A percentile compares a stretch with the other conserved stretches of the same genome.
phyloP scores from a whole-genome alignment of 495 filamentous ascomycete genomes.

The Daldinia grandis region DNA sequence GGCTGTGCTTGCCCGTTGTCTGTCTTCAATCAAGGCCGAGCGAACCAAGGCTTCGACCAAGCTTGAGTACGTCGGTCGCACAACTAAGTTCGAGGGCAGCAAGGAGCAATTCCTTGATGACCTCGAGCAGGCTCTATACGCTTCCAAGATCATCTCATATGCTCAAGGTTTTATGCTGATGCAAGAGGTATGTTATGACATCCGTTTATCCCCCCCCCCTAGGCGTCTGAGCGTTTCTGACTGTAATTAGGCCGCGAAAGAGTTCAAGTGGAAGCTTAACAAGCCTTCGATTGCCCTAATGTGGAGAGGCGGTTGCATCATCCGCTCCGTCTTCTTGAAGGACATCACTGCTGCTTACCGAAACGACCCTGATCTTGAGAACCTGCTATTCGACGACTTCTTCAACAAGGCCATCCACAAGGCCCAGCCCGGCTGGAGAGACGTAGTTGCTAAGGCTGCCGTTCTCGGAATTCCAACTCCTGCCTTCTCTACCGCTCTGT shows the following conservation, averaged over 20 bases:
- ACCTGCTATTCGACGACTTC: constrained; percentile 97
- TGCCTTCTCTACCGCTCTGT: constrained; percentile 93
- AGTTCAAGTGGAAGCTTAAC: constrained; percentile 98
- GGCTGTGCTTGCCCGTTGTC: constrained; percentile 92
- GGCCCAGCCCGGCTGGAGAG: constrained; percentile 94
- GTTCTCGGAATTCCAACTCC: constrained; percentile 94
- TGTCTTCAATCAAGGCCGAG: constrained; percentile 94
- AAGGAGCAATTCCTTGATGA: constrained; percentile 92
- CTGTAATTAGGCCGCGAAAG: constrained; percentile 77
- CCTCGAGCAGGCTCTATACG: constrained; percentile 98
- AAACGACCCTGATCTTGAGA: constrained; percentile 93
- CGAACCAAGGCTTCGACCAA: constrained; percentile 81
- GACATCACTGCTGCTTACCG: constrained; percentile 98
- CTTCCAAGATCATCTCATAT: constrained; percentile 99
- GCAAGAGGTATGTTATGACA: constrained; percentile 79
- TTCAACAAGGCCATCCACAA: constrained; percentile 99
- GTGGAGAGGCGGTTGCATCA: constrained; percentile 99
- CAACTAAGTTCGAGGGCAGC: constrained; percentile 83
- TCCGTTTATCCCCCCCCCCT: not conserved
- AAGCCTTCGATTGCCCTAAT: constrained; percentile 99
- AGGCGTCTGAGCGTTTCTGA: constrained; percentile 25
- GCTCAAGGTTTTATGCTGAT: constrained; percentile 99
- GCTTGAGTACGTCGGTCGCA: constrained; percentile 75
- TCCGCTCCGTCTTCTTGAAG: constrained; percentile 99
- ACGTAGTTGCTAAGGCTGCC: constrained; percentile 89